Conservation (phyloP, 129 eudicot genomes). For the Deinandra increscens region DNA sequence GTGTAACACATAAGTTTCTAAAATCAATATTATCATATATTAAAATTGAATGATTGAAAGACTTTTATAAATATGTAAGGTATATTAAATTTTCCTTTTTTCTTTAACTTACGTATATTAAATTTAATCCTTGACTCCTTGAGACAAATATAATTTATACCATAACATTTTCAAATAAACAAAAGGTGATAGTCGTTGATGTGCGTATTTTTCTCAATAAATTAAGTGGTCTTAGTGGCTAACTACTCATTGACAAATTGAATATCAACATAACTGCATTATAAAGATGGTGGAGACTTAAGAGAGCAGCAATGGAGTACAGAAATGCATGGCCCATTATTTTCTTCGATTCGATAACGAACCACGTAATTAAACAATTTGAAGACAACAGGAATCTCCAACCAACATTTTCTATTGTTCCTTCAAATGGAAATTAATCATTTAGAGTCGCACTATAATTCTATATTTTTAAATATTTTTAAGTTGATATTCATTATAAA, state of each 20-base stretch:
- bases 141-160: not conserved
- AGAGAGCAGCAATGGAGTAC: not conserved
- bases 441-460: not conserved
- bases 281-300: not conserved
- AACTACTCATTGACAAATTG: conserved; percentile 3
- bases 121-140: no score
- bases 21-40: no score
- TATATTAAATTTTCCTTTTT: no score
- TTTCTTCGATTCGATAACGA: not conserved
- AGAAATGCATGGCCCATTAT: not conserved
- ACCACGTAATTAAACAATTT: not conserved
- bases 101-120: no score
- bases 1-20: no score
- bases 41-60: no score
- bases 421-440: not conserved
- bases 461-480: not conserved
- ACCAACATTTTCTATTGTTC: not conserved
- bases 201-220: not conserved
- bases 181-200: not conserved
- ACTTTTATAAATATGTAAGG: no score
- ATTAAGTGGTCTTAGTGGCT: not conserved
- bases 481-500: not conserved
- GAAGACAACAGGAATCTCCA: not conserved
- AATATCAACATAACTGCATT: not conserved
- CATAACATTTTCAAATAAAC: not conserved